These are phyloP conservation scores for Rhizoctonia solani DNA, from an alignment of 1,284 basidiomycete genomes.

Conservation along the genomic window DNA sequence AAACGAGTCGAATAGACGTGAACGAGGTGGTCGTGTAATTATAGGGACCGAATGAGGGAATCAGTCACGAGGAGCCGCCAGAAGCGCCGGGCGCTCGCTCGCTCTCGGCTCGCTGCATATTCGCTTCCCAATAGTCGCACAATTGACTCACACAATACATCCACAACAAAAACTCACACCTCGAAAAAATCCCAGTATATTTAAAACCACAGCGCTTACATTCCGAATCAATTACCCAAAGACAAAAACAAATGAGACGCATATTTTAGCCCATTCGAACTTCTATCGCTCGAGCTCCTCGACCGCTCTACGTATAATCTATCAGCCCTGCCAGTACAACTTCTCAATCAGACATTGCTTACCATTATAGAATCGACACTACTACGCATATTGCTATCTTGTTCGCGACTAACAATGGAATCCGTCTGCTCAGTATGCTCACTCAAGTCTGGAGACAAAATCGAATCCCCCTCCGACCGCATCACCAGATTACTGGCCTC, in stretches of 20 bases:
- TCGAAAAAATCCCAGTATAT: too few species aligned
- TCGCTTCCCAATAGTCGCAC: too few species aligned
- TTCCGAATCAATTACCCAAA: neutral
- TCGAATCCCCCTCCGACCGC: constrained; percentile 11
- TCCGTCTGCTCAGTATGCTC: neutral
- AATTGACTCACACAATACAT: too few species aligned
- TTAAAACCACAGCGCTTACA: too few species aligned
- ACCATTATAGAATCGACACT: constrained; percentile 10
- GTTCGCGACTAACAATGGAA: neutral
- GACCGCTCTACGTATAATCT: neutral
- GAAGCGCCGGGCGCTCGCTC: neutral
- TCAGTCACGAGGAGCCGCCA: too few species aligned
- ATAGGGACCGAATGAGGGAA: too few species aligned
- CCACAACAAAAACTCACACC: too few species aligned
- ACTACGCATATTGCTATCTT: neutral
- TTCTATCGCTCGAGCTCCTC: neutral
- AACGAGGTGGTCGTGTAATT: neutral
- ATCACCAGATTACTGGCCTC: neutral
- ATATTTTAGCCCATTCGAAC: constrained; percentile 22
- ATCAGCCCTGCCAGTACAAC: neutral
- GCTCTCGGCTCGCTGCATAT: too few species aligned
- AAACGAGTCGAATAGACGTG: neutral
- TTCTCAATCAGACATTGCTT: neutral
- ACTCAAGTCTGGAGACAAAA: constrained; percentile 5
- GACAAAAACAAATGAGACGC: constrained; percentile 12